Base-by-base conservation (phyloP, 371 early-diverging fungal genomes). In the Mortierella polycephala region DNA sequence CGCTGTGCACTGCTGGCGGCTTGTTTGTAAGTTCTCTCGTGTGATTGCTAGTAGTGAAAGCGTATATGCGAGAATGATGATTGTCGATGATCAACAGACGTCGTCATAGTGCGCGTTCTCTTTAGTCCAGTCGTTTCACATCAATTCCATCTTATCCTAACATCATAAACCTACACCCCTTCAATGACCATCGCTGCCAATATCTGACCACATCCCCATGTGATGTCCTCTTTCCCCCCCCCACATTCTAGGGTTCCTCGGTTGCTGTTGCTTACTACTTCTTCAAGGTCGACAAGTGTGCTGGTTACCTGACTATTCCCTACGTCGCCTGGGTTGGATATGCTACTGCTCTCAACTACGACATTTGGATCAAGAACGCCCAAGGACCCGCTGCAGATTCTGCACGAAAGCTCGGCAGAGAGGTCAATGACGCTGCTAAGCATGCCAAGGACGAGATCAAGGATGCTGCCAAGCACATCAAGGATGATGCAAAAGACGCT, bases 281-380 rank as follows among this genome's bases (percentile, higher is more conserved):
- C 65, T 76, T 76, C 69, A 62, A 71, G 53, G 77, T 71, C 20
- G 77, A 76, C 62, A 37, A 71, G 11, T 4, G 50, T 4, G 77
- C 77, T 7, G 77, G 77, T 0, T 76, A 76, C 50, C 45, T 76
- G 68, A 71, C 77, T 4, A 41, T 76, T 21, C 77, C 77, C 7
- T 76, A 76, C 45, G 57, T 71, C 9, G 71, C 68, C 52, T 76
- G 77, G 77, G 60, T 76, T 16, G 67, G 77, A 45, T 76, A 76
- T 49, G 77, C 77, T 1, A 71, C 71, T 39, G 77, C 77, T 16
- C 60, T 76, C 52, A 76, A 68, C 58, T 71, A 64, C 12, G 77
- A 76, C 39, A 37, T 76, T 55, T 76, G 77, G 77, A 76, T 76
- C 64, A 76, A 76, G 57, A 62, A 71, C 55, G 67, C 67, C 1